Base-by-base conservation (phyloP, 306 rosid genomes). In the Urtica urens region DNA sequence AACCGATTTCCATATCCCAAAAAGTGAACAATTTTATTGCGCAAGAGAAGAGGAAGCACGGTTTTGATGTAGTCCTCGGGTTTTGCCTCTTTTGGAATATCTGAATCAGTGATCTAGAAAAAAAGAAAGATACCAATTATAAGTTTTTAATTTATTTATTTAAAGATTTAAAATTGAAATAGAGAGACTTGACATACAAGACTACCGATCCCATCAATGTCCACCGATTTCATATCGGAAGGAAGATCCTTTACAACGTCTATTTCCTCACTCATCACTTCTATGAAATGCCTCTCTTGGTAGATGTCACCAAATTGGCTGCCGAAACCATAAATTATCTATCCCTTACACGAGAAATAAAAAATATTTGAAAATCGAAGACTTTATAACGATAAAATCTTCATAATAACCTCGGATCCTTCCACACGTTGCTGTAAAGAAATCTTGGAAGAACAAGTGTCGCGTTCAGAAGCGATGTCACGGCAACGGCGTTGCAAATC, bases 271-370 rank as follows among this genome's bases (percentile, higher is more conserved):
- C 67, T 79, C 78, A 90, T 49, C 35, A 58, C 45, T 45, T 79
- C 60, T 30, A 79, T 79, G 71, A 90, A 85, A 68, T 90, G 68
- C 16, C 78, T 75, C 64, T 77, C 99, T 65, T 81, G 99, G 68
- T 85, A 85, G 53, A 90, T 85, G 72, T 90, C 95, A 62, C 83
- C 83, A 71, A 90, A 85, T 58, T 90, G 94, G 70, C 99, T 90
- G 87, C 78, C 67, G 5, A 51, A 42, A 40, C 33, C 47, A 48
- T 23, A 26, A 49, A 55, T 47, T 28, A 28, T 4, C 10, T 4
- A 28, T 4, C 10, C 6, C 33, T 4, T 28, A 28, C 33, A 28
- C 10, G 10, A 28, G 10, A 28, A 28, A 28, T 28, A 28, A 28
- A 28, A 28, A 28, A n/a, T n/a, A n/a, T n/a, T n/a, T n/a, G n/a